Conservation (phyloP, 306 rosid species). For the Quercus robur region DNA sequence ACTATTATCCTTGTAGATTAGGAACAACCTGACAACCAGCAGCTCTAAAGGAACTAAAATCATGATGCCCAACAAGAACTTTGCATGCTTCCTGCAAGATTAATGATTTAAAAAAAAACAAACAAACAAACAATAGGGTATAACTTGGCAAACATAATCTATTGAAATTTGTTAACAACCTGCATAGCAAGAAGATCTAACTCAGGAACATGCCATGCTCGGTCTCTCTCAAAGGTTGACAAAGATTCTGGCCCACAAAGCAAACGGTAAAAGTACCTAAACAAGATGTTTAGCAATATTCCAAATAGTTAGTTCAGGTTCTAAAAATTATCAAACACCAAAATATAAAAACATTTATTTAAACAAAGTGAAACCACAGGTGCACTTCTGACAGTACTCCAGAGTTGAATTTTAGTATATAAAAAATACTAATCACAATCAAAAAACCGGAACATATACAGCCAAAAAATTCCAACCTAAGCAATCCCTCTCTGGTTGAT, state of each 20-base stretch:
- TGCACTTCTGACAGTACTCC: background rate
- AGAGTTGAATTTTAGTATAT: background rate
- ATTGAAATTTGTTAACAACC: conserved; percentile 38
- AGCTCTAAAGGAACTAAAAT: conserved; percentile 95
- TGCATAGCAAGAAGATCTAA: conserved; percentile 79
- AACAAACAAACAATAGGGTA: background rate
- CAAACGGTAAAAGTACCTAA: conserved; percentile 84
- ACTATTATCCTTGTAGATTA: conserved; percentile 12
- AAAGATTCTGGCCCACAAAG: conserved; percentile 77
- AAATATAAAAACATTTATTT: background rate
- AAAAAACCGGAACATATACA: background rate
- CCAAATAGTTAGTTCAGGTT: conserved; percentile 3
- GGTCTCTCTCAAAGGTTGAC: conserved; percentile 79
- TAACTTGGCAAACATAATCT: conserved; percentile 6
- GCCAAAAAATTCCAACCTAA: background rate
- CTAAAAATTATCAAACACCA: conserved; percentile 3
- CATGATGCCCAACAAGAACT: conserved; percentile 84
- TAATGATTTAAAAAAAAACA: background rate
- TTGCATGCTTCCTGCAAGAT: conserved; percentile 79
- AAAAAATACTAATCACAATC: background rate
- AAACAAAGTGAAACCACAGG: background rate
- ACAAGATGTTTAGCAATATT: background rate
- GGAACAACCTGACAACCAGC: conserved; percentile 86
- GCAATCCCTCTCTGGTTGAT: background rate
- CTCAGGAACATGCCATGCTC: conserved; percentile 85